Percentiles rank a stretch among this genome's conserved stretches.
Evolutionary conservation across 2,329 filamentous ascomycete species (phyloP).

Genomic region (Aspergillus tamarii): DNA sequence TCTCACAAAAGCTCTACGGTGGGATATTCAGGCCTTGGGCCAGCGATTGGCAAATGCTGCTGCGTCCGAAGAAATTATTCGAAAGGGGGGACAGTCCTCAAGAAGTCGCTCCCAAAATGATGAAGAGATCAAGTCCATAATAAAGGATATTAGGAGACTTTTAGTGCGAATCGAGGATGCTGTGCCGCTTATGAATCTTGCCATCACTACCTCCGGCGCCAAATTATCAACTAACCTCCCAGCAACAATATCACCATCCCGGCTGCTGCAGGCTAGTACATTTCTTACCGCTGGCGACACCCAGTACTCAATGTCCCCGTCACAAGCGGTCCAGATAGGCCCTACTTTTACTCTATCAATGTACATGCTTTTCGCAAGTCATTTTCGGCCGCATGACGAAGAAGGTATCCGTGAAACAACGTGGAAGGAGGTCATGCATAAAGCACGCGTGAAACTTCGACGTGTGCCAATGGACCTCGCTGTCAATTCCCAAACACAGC

Average conservation of each 20-base stretch:
- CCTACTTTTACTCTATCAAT: constrained; percentile 83
- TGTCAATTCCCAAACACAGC: constrained; percentile 29
- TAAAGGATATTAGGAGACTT: constrained; percentile 73
- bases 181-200: constrained; percentile 87
- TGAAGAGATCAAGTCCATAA: constrained; percentile 69
- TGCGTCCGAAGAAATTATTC: constrained; percentile 55
- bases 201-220: constrained; percentile 91
- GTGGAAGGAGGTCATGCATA: constrained; percentile 97
- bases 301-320: constrained; percentile 71
- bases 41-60: constrained; percentile 73
- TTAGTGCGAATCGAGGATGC: constrained; percentile 83
- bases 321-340: constrained; percentile 75
- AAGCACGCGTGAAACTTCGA: constrained; percentile 79
- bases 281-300: constrained; percentile 85
- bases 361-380: constrained; percentile 92
- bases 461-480: constrained; percentile 65
- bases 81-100: constrained; percentile 37
- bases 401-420: constrained; percentile 67
- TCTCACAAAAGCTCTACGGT: constrained; percentile 79
- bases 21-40: constrained; percentile 80
- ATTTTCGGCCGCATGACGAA: constrained; percentile 63
- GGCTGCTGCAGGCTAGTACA: constrained; percentile 88
- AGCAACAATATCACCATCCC: constrained; percentile 82
- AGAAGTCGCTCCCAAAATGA: constrained; percentile 60
- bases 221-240: constrained; percentile 80